These are phyloP conservation scores for Artemisia princeps DNA, from an alignment of 140 eudicot genomes.

Conservation along the genomic window DNA sequence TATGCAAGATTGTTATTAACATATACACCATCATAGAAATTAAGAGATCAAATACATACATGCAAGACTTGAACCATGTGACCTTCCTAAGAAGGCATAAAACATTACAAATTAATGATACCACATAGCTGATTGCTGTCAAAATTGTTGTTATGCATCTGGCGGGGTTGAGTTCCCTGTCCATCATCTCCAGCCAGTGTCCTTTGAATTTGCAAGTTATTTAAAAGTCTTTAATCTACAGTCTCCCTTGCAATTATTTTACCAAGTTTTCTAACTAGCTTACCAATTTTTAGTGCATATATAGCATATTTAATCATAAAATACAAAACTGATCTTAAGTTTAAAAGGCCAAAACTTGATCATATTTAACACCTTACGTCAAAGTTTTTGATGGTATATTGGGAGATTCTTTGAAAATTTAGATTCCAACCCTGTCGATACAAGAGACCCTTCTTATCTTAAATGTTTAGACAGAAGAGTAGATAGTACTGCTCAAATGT, in stretches of 20 bases:
- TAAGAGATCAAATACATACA: not conserved
- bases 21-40: not conserved
- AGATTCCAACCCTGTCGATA: conserved; percentile 56
- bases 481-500: conserved; percentile 41
- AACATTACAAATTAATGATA: not conserved
- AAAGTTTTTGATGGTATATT: conserved; percentile 55
- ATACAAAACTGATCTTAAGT: not conserved
- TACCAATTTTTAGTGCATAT: conserved; percentile 54
- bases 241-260: conserved; percentile 50
- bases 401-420: conserved; percentile 60
- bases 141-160: too few relatives aligned
- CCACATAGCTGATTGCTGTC: not conserved
- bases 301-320: conserved; percentile 16
- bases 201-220: conserved; percentile 35
- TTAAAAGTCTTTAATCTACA: conserved; percentile 79
- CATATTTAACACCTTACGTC: conserved; percentile 43
- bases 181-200: too few relatives aligned
- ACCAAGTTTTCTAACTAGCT: conserved; percentile 47
- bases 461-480: conserved; percentile 54
- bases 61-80: not conserved
- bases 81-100: not conserved
- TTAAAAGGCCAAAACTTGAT: not conserved
- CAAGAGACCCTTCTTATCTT: conserved; percentile 55
- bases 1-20: too few relatives aligned
- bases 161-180: too few relatives aligned